Base-by-base conservation (phyloP, 2,329 filamentous ascomycete species). In the Talaromyces sp. region DNA sequence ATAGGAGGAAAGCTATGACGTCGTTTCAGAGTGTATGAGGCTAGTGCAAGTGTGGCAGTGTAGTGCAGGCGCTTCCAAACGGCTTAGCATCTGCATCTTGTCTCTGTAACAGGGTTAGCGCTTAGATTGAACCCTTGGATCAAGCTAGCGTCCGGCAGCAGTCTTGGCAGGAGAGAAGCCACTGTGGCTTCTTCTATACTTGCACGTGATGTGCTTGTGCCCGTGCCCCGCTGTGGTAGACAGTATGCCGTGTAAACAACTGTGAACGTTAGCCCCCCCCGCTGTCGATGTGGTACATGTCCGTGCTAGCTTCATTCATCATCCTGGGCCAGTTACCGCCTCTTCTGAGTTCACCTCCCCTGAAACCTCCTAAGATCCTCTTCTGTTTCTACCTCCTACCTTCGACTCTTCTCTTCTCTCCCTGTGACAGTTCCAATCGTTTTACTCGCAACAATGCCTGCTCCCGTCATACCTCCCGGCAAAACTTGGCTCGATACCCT, bases 401-500 rank as follows among this genome's bases (percentile, higher is more conserved):
- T 50, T 63, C 63, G 67, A 19, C 19, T 62, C 39, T 62, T 66
- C 17, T 63, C 41, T 39, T 31, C 10, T 10, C 37, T 62, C 25
- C 15, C 37, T 27, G 56, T 59, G 22, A 43, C 37, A 27, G 3
- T 33, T 5, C 13, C 37, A 59, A 31, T 59, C 31, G 8, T 45
- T 11, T n/a, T n/a, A 8, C n/a, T 10, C 6, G 56, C 39, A 45
- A 45, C 45, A 22, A 88, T 89, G 85, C 82, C 86, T 69, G 73
- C 82, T 71, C 54, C 85, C 45, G 61, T 57, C 19, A 77, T 77
- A 66, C 87, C 89, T 64, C 79, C 86, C 58, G 89, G 87, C 70
- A 86, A 86, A 73, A 97, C 93, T 73, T 93, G 93, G 83, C 90
- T 98, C 80, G 88, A 96, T 77, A 91, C 89, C 72, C 85, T 96